Base-by-base conservation (phyloP, 1,284 basidiomycete genomes). In the Cutaneotrichosporon sp. region DNA sequence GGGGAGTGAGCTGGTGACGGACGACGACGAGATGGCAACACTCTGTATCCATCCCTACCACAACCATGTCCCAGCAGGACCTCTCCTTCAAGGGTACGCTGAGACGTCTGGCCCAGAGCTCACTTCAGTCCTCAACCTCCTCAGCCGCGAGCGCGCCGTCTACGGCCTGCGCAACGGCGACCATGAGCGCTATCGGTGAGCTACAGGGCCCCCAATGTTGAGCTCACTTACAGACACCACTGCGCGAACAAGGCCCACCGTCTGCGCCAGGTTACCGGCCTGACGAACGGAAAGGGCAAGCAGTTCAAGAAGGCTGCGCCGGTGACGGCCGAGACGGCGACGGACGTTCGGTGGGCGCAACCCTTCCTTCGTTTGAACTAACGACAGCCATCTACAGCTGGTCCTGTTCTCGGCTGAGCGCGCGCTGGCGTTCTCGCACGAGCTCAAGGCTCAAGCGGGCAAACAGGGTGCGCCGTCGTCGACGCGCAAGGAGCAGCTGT, bases 121-220 rank as follows among this genome's bases (percentile, higher is more conserved):
- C 7, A 57, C 40, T 4, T 14, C 58, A 73, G 70, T 71, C 13
- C 50, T 46, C 45, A 87, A 89, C 67, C 81, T 89, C 48, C 71
- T 79, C 57, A 72, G 77, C 42, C 80, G 81, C 30, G 91, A 96
- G 68, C 84, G 92, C 54, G 91, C 81, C 63, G 85, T 88, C 26
- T 93, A 94, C 70, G 92, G 92, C 20, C 78, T 94, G 62, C 84
- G 92, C 56, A 92, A 90, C 69, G 88, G 86, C 68, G 91, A 97
- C 72, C 86, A 84, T 73, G 78, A 81, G 60, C 84, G 90, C 53
- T 93, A 93, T 76, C 81, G 87, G 86, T 88, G 62, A 51, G 77
- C 26, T 14, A 33, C 4, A 1, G 3, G 26, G 14, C 1, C 23
- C 21, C 44, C 40, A 17, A 18, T 15, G 1, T n/a, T 46, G 21